A percentile compares a stretch with the other conserved stretches of the same genome.
Conservation (phyloP, 257 asterid species). For the Solanum dulcamara region DNA sequence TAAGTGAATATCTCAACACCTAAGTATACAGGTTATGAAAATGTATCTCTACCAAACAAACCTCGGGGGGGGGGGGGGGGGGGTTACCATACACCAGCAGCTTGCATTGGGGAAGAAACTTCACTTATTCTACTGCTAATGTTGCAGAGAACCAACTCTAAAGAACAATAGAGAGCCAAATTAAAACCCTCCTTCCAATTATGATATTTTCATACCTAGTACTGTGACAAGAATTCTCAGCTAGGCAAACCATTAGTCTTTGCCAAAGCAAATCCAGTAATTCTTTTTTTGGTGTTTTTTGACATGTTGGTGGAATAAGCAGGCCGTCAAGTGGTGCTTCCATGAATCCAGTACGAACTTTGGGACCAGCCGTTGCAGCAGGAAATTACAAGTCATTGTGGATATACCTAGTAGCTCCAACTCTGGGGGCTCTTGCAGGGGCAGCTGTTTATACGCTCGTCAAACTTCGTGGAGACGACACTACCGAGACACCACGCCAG, state of each 20-base stretch:
- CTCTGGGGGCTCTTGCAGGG: slow-evolving; percentile 78
- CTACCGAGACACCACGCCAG: slow-evolving; percentile 6
- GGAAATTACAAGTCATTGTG: slow-evolving; percentile 75
- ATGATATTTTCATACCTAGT: not conserved
- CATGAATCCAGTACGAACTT: slow-evolving; percentile 82
- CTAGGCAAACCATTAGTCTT: not conserved
- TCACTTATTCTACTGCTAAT: not conserved
- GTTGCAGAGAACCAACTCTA: not conserved
- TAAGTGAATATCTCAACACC: slow-evolving; percentile 9
- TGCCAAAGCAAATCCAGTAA: not conserved
- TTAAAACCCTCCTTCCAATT: not conserved
- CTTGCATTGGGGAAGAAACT: not conserved
- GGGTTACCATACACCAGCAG: not conserved
- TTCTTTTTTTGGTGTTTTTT: not conserved
- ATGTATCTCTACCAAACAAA: not conserved
- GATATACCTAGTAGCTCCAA: slow-evolving; percentile 75
- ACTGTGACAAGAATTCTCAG: not conserved
- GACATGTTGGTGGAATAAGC: not conserved
- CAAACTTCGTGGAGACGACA: slow-evolving; percentile 12
- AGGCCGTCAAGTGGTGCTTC: slow-evolving; percentile 88
- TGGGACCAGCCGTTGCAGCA: slow-evolving; percentile 90
- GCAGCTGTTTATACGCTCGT: slow-evolving; percentile 37
- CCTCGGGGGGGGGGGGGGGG: no score
- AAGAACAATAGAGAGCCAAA: not conserved
- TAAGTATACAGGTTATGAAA: not conserved